These are phyloP conservation scores for Helicocarpus griseus DNA, from an alignment of 2,329 filamentous ascomycete genomes.

Conservation along the genomic window DNA sequence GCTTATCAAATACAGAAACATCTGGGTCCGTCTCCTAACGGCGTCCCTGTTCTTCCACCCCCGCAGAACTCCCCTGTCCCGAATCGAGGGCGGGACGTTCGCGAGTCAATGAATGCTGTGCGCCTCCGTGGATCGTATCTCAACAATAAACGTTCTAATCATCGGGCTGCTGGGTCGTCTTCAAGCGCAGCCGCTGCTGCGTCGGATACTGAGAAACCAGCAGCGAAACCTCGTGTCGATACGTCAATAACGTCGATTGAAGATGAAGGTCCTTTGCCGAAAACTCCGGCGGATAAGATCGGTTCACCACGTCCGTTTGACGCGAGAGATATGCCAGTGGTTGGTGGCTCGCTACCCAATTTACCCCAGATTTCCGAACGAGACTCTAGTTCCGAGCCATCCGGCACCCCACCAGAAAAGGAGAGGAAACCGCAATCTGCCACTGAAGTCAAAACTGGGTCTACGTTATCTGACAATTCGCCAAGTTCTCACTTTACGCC, in stretches of 20 bases:
- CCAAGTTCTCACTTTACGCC: slow-evolving; percentile 39
- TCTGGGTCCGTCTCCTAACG: slow-evolving; percentile 67
- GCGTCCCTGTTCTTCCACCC: slow-evolving; percentile 75
- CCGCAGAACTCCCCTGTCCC: slow-evolving; percentile 69
- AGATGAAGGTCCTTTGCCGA: slow-evolving; percentile 39
- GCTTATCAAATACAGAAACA: slow-evolving; percentile 96
- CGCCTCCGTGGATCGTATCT: slow-evolving; percentile 23
- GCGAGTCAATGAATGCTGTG: slow-evolving; percentile 67
- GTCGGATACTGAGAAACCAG: slow-evolving; percentile 17
- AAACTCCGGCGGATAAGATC: slow-evolving; percentile 59
- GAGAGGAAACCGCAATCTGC: slow-evolving; percentile 22
- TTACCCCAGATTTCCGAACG: slow-evolving; percentile 35
- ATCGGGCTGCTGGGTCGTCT: slow-evolving; percentile 48
- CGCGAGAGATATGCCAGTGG: slow-evolving; percentile 26
- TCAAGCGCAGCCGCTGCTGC: slow-evolving; percentile 44
- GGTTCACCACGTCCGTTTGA: slow-evolving; percentile 29
- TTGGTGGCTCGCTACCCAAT: slow-evolving; percentile 51
- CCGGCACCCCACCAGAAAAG: neutral
- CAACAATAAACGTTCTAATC: slow-evolving; percentile 42
- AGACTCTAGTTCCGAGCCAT: slow-evolving; percentile 14
- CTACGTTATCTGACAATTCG: slow-evolving; percentile 6
- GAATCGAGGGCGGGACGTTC: slow-evolving; percentile 68
- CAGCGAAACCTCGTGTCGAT: slow-evolving; percentile 27
- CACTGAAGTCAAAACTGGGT: slow-evolving; percentile 4
- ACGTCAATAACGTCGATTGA: slow-evolving; percentile 12